Evolutionary conservation across 768 basidiomycete species (phyloP), one percentile per base, ranked within the genome.

Genomic region (Mycena floridula): DNA sequence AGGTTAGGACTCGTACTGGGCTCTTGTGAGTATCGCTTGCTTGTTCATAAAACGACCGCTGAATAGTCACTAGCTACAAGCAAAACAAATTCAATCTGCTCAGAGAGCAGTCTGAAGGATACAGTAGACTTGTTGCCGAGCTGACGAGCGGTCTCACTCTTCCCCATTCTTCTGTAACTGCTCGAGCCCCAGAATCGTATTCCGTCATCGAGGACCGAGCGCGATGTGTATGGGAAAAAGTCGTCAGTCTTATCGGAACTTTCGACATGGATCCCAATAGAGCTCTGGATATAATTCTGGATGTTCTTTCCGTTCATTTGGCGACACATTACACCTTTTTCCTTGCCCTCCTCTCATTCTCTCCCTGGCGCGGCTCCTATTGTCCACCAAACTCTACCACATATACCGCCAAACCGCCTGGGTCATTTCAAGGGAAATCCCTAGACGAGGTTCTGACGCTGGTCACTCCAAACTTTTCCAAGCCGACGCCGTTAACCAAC

Each of bases 61-160:
- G 20, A 21, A 45, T 26, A n/a, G 39, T 21, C 21, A 15, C 43
- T 58, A 94, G 90, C 60, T 95, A 93, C 70, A 93, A 92, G 63
- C 95, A 99, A 63, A 92, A 92, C 68, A 99, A 98, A 65, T 95
- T 94, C 72, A 99, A 98, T 59, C 77, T 99, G 28, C 77, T 97
- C 13, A 85, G 96, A 27, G 96, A 99, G 67, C 90, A 96, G 55
- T 93, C 93, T 1, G 95, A 98, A 68, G 96, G 96, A 7, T 99
- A 92, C 67, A 90, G 90, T 60, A 93, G 94, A 62, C 79, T 98
- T 25, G 79, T 85, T 22, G 79, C 85, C 8, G 90, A 98, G 56
- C 69, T 99, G 28, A 81, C 82, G 9, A 82, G 82, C 51, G 77
- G 76, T 55, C 65, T 93, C 40, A 89, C 89, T 2, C 81, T 82